Percentiles rank a stretch among this genome's conserved stretches.
These are phyloP conservation scores for Exserohilum turcica DNA, from an alignment of 2,329 filamentous ascomycete species.

Conservation along the genomic window DNA sequence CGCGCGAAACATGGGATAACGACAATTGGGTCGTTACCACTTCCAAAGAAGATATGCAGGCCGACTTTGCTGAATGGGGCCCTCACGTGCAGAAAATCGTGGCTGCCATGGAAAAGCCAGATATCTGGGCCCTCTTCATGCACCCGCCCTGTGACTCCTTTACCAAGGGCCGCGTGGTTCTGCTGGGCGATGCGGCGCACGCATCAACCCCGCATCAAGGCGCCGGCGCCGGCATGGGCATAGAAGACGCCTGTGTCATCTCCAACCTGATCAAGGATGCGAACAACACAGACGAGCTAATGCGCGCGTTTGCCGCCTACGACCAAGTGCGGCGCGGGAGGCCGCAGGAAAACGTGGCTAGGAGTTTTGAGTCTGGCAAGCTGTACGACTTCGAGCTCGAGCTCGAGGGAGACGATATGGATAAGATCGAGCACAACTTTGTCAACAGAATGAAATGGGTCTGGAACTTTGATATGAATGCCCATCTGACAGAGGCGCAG, in stretches of 20 bases:
- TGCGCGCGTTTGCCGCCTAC: slow-evolving; percentile 40
- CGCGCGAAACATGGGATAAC: slow-evolving; percentile 40
- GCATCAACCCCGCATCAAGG: slow-evolving; percentile 61
- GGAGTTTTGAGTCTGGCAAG: slow-evolving; percentile 39
- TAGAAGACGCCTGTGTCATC: slow-evolving; percentile 58
- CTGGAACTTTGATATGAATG: slow-evolving; percentile 49
- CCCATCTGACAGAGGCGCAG: slow-evolving; percentile 41
- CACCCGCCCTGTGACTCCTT: slow-evolving; percentile 56
- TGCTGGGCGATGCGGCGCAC: slow-evolving; percentile 64
- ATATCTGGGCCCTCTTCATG: slow-evolving; percentile 64
- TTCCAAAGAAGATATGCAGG: slow-evolving; percentile 41
- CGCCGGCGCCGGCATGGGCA: slow-evolving; percentile 61
- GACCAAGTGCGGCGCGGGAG: slow-evolving; percentile 37
- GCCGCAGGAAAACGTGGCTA: slow-evolving; percentile 36
- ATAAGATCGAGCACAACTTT: slow-evolving; percentile 44
- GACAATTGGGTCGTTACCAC: slow-evolving; percentile 43
- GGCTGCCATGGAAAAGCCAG: slow-evolving; percentile 54
- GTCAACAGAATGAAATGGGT: slow-evolving; percentile 47
- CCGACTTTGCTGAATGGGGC: slow-evolving; percentile 39
- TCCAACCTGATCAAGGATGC: slow-evolving; percentile 38
- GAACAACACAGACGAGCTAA: slow-evolving; percentile 35
- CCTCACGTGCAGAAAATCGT: slow-evolving; percentile 39
- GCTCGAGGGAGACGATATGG: slow-evolving; percentile 46
- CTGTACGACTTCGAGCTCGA: slow-evolving; percentile 52
- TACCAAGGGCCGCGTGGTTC: slow-evolving; percentile 51